These are phyloP conservation scores for Leccinum ochraceum DNA, from an alignment of 768 basidiomycete genomes.

Conservation along the genomic window DNA sequence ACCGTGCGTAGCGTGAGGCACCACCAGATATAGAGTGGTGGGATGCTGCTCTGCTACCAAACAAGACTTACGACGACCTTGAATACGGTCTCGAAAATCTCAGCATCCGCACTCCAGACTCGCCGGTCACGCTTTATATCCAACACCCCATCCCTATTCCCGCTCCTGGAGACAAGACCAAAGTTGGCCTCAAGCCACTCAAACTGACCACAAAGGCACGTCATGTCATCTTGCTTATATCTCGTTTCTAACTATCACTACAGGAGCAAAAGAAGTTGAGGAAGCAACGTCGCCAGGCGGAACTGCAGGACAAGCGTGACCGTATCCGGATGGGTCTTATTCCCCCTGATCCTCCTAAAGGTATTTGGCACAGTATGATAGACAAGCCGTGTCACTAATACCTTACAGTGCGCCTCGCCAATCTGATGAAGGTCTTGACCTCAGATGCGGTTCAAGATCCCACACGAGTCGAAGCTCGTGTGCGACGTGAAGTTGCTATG, in stretches of 20 bases:
- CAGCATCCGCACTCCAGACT: slow-evolving; percentile 64
- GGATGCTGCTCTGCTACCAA: slow-evolving; percentile 86
- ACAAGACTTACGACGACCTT: slow-evolving; percentile 78
- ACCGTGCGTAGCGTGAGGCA: slow-evolving; percentile 60
- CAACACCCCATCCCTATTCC: slow-evolving; percentile 98
- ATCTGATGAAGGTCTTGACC: slow-evolving; percentile 97
- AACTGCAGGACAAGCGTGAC: slow-evolving; percentile 92
- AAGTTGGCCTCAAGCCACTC: slow-evolving; percentile 75
- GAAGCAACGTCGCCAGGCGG: slow-evolving; percentile 82
- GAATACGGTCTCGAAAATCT: slow-evolving; percentile 53
- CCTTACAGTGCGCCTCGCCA: slow-evolving; percentile 79
- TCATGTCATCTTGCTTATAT: neutral
- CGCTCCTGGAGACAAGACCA: slow-evolving; percentile 83
- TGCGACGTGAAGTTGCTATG: slow-evolving; percentile 89
- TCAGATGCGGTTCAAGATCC: slow-evolving; percentile 97
- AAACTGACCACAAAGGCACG: slow-evolving; percentile 88
- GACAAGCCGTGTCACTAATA: neutral
- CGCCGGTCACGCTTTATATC: slow-evolving; percentile 86
- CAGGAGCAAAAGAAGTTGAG: slow-evolving; percentile 97
- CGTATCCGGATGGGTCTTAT: slow-evolving; percentile 94
- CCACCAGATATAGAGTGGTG: slow-evolving; percentile 97
- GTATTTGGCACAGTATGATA: slow-evolving; percentile 37
- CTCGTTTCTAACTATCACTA: slow-evolving; percentile 3
- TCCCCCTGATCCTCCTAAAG: slow-evolving; percentile 95
- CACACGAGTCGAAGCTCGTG: slow-evolving; percentile 94